Conservation (phyloP, 495 filamentous ascomycete genomes). For the Daldinia concentrica region DNA sequence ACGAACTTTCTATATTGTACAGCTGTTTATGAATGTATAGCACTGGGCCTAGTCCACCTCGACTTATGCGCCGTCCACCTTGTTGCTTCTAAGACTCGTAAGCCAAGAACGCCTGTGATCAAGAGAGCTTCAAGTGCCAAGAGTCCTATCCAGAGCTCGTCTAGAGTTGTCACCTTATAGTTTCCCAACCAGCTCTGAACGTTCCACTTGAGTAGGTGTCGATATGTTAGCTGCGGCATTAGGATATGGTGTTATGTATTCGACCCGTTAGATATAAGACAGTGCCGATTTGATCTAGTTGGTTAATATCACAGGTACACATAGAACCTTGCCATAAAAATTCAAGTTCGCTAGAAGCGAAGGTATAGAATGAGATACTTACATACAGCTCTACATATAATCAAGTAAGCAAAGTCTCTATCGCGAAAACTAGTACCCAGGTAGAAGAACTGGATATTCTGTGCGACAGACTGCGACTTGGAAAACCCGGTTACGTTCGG, state of each 20-base stretch:
- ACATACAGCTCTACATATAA: not conserved
- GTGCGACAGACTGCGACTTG: not conserved
- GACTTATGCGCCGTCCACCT: conserved; percentile 16
- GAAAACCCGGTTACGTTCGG: not conserved
- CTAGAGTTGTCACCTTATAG: conserved; percentile 53
- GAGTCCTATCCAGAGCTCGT: conserved; percentile 58
- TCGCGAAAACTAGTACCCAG: too few species aligned
- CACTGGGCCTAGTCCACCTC: conserved; percentile 7
- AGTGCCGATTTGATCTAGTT: conserved; percentile 15
- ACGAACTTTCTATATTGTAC: not conserved
- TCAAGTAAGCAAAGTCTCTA: not conserved
- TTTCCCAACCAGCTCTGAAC: conserved; percentile 42
- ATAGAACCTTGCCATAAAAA: not conserved
- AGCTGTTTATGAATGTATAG: not conserved
- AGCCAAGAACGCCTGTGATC: conserved; percentile 49
- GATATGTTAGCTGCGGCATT: conserved; percentile 14
- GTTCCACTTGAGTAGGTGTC: conserved; percentile 30
- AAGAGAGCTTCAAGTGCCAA: conserved; percentile 54
- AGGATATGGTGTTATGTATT: not conserved
- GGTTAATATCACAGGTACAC: conserved; percentile 26
- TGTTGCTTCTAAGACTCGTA: conserved; percentile 39
- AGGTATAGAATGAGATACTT: conserved; percentile 1
- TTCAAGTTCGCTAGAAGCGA: not conserved
- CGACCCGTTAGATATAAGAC: not conserved
- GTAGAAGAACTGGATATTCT: not conserved